Conservation (phyloP, 2,329 filamentous ascomycete genomes). For the Botrytis fragariae region DNA sequence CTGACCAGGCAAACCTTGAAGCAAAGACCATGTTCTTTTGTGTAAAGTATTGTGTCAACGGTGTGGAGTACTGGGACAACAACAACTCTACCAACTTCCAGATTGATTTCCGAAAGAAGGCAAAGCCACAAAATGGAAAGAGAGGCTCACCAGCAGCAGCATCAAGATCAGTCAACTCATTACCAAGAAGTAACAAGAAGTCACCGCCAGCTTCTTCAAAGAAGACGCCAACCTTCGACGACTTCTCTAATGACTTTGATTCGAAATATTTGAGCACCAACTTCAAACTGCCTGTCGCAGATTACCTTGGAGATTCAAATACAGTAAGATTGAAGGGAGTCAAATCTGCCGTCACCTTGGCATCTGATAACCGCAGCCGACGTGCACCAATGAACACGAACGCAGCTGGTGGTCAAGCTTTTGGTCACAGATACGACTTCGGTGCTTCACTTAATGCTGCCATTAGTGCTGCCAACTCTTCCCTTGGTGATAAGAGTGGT, state of each 20-base stretch:
- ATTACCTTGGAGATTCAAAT: slow-evolving; percentile 61
- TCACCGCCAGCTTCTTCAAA: slow-evolving; percentile 47
- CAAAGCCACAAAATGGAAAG: slow-evolving; percentile 60
- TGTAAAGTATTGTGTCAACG: slow-evolving; percentile 80
- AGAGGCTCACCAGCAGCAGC: slow-evolving; percentile 50
- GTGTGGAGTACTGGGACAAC: slow-evolving; percentile 93
- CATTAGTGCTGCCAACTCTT: slow-evolving; percentile 69
- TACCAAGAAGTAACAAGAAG: slow-evolving; percentile 66
- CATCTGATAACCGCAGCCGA: slow-evolving; percentile 41
- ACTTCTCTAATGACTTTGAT: slow-evolving; percentile 60
- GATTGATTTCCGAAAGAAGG: slow-evolving; percentile 84
- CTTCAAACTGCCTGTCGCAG: slow-evolving; percentile 59
- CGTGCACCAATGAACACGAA: slow-evolving; percentile 47
- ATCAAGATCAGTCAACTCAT: slow-evolving; percentile 50
- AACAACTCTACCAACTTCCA: slow-evolving; percentile 87
- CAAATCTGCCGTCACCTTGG: slow-evolving; percentile 58
- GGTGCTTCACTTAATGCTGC: slow-evolving; percentile 85
- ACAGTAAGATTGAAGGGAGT: slow-evolving; percentile 65
- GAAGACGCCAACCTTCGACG: slow-evolving; percentile 59
- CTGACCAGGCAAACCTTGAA: slow-evolving; percentile 87
- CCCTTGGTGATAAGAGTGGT: slow-evolving; percentile 56
- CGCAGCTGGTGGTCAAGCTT: slow-evolving; percentile 61
- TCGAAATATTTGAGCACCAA: slow-evolving; percentile 45
- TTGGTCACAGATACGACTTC: slow-evolving; percentile 95
- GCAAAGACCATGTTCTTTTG: slow-evolving; percentile 91